phyloP scores from a whole-genome alignment of 2,329 filamentous ascomycete genomes.

The Claviceps purpurea region DNA sequence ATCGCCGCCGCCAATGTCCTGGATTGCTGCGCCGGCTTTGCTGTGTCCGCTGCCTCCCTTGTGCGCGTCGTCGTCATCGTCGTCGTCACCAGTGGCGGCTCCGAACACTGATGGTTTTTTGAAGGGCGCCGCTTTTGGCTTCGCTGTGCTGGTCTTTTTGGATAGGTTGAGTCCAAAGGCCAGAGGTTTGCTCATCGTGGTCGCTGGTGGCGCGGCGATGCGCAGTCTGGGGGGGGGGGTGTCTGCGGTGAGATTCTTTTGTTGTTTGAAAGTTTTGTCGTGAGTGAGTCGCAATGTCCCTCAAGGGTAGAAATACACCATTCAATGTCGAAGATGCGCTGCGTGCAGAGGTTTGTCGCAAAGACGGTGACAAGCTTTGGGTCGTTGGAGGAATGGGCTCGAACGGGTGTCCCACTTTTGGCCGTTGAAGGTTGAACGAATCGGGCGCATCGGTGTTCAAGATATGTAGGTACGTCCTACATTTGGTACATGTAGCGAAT shows the following conservation, averaged over 20 bases:
- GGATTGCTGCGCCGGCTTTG: slow-evolving; percentile 25
- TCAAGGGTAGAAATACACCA: not conserved
- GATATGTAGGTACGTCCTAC: no score
- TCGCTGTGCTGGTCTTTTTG: slow-evolving; percentile 41
- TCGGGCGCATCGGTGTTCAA: not conserved
- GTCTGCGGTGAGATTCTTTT: not conserved
- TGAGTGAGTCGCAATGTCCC: not conserved
- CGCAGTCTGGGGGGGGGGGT: not conserved
- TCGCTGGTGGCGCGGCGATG: not conserved
- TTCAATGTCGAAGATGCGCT: not conserved
- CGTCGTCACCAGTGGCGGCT: slow-evolving; percentile 27
- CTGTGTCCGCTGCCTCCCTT: slow-evolving; percentile 35
- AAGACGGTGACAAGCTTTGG: not conserved
- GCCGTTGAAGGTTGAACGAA: not conserved
- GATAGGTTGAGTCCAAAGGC: slow-evolving; percentile 45
- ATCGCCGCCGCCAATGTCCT: slow-evolving; percentile 53
- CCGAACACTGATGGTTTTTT: slow-evolving; percentile 46
- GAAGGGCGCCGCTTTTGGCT: slow-evolving; percentile 26
- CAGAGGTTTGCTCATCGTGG: slow-evolving; percentile 34
- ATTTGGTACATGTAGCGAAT: no score
- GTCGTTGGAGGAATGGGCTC: not conserved
- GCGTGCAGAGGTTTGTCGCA: not conserved
- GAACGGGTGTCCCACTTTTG: not conserved
- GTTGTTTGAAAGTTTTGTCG: not conserved
- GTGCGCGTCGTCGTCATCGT: slow-evolving; percentile 22